These are phyloP conservation scores for Xylariaceae sp. DNA, from an alignment of 2,329 filamentous ascomycete species.

Conservation along the genomic window DNA sequence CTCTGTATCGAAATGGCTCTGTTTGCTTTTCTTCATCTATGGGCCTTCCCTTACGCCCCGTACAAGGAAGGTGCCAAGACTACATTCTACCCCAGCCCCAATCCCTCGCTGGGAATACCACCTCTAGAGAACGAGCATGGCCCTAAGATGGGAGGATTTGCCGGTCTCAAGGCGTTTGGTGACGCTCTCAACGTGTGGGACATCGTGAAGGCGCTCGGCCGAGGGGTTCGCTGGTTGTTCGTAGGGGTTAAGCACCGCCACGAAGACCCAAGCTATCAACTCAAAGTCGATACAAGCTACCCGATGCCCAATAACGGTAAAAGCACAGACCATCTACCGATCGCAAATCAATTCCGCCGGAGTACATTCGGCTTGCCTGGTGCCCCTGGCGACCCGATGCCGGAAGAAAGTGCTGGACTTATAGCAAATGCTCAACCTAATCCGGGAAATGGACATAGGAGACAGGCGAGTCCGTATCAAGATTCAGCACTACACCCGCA, in stretches of 20 bases:
- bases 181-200: slow-evolving; percentile 85
- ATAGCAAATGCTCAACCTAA: slow-evolving; percentile 50
- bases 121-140: slow-evolving; percentile 52
- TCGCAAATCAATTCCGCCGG: slow-evolving; percentile 48
- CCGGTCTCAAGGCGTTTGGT: slow-evolving; percentile 69
- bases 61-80: slow-evolving; percentile 61
- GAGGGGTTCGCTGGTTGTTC: slow-evolving; percentile 82
- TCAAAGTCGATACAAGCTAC: slow-evolving; percentile 50
- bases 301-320: slow-evolving; percentile 40
- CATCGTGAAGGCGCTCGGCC: slow-evolving; percentile 78
- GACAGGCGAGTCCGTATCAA: slow-evolving; percentile 30
- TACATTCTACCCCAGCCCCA: slow-evolving; percentile 56
- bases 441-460: slow-evolving; percentile 28
- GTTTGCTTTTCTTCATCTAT: slow-evolving; percentile 80
- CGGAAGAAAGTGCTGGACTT: slow-evolving; percentile 52
- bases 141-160: slow-evolving; percentile 67
- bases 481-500: slow-evolving; percentile 29
- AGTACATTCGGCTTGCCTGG: slow-evolving; percentile 39
- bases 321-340: slow-evolving; percentile 50
- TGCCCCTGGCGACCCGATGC: slow-evolving; percentile 29
- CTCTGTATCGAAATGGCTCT: slow-evolving; percentile 86
- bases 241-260: slow-evolving; percentile 71
- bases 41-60: slow-evolving; percentile 78
- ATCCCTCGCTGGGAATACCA: slow-evolving; percentile 48
- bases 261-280: slow-evolving; percentile 58